Evolutionary conservation across 2,329 filamentous ascomycete genomes (phyloP).

Genomic region (Fragosphaeria purpurea): DNA sequence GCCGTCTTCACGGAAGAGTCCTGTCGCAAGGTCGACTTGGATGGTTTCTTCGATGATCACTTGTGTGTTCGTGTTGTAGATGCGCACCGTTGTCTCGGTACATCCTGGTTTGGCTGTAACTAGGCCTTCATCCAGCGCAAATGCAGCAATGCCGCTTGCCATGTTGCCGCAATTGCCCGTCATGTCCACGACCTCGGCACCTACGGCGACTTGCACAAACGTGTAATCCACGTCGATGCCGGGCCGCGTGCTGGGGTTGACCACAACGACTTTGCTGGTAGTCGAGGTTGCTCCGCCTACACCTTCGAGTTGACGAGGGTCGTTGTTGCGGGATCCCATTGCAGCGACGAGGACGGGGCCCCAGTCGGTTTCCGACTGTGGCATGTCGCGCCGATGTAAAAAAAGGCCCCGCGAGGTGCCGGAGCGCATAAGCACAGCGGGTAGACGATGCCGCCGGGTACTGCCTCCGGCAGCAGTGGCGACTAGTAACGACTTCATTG

Average conservation of each 20-base stretch:
- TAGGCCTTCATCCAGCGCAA: conserved; percentile 44
- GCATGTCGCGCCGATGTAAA: conserved; percentile 43
- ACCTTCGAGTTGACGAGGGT: conserved; percentile 51
- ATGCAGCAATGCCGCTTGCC: conserved; percentile 49
- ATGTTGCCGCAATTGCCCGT: conserved; percentile 56
- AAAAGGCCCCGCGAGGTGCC: conserved; percentile 55
- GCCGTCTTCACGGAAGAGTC: conserved; percentile 37
- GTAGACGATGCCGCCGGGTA: conserved; percentile 18
- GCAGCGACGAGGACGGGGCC: conserved; percentile 39
- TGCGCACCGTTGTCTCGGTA: conserved; percentile 22
- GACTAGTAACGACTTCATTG: too few species aligned
- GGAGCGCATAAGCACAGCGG: conserved; percentile 50
- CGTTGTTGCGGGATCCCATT: conserved; percentile 44
- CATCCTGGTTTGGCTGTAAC: conserved; percentile 16
- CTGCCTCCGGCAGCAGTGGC: neutral
- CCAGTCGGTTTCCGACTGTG: conserved; percentile 35
- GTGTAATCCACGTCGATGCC: conserved; percentile 51
- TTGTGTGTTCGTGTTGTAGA: conserved; percentile 54
- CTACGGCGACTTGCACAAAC: conserved; percentile 51
- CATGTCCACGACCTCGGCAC: conserved; percentile 43
- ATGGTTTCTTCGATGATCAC: conserved; percentile 47
- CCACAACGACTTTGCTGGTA: conserved; percentile 52
- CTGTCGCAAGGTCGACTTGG: conserved; percentile 30
- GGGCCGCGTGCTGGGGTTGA: conserved; percentile 29
- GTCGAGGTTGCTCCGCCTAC: conserved; percentile 52